These are phyloP conservation scores for Lobosporangium transversale DNA, from an alignment of 192 early-diverging fungal genomes.

Conservation along the genomic window DNA sequence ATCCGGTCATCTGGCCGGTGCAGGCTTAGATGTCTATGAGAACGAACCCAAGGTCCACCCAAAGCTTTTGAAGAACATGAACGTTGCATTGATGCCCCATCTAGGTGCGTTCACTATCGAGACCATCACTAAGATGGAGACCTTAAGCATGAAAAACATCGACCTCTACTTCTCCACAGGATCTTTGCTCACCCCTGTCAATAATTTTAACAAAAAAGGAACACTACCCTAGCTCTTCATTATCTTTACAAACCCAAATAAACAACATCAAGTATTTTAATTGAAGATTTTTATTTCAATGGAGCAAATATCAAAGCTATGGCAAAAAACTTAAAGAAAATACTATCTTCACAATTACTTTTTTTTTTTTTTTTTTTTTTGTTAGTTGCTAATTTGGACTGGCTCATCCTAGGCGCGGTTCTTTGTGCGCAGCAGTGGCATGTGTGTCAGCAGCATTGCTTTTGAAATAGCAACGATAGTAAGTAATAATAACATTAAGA, in stretches of 20 bases:
- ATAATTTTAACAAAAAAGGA: slow-evolving; percentile 1
- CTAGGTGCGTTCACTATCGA: slow-evolving; percentile 41
- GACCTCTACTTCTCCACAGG: slow-evolving; percentile 32
- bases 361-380: too few species aligned
- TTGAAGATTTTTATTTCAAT: too few species aligned
- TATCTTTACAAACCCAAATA: too few species aligned
- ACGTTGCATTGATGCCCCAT: slow-evolving; percentile 50
- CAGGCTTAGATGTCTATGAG: slow-evolving; percentile 63
- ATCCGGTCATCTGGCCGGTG: slow-evolving; percentile 53
- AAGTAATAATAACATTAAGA: too few species aligned
- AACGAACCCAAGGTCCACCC: slow-evolving; percentile 54
- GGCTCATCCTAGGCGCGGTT: slow-evolving; percentile 13
- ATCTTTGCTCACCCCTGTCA: slow-evolving; percentile 52
- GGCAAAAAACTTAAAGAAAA: too few species aligned
- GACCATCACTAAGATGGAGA: slow-evolving; percentile 48
- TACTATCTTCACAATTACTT: too few species aligned
- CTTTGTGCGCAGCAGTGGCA: slow-evolving; percentile 6
- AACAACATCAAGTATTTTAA: too few species aligned
- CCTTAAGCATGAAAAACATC: slow-evolving; percentile 54
- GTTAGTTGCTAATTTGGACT: neutral
- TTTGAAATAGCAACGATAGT: too few species aligned
- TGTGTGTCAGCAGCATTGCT: slow-evolving; percentile 9
- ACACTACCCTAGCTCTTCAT: neutral
- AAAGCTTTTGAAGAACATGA: slow-evolving; percentile 40
- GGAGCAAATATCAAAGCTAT: too few species aligned